These are phyloP conservation scores for Vigna radiata DNA, from an alignment of 306 rosid genomes.

Conservation along the genomic window DNA sequence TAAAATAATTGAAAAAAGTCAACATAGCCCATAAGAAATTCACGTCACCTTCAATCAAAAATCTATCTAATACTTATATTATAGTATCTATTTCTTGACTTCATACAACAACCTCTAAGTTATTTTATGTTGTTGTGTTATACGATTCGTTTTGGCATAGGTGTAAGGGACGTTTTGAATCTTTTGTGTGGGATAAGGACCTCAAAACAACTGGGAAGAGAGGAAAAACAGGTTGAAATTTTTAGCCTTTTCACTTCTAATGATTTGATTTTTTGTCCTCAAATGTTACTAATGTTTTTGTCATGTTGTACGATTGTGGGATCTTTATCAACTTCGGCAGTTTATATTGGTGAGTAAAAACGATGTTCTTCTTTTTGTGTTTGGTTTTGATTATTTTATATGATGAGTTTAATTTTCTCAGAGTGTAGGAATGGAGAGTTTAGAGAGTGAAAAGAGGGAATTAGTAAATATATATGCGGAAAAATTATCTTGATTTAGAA, in stretches of 20 bases:
- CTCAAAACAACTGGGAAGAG: background rate
- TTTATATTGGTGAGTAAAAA: slow-evolving; percentile 53
- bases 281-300: slow-evolving; percentile 14
- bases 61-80: too few species aligned
- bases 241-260: background rate
- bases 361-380: background rate
- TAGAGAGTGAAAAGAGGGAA: background rate
- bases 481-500: background rate
- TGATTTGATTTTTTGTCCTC: background rate
- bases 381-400: background rate
- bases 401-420: background rate
- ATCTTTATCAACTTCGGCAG: background rate
- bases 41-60: too few species aligned
- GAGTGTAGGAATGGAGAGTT: background rate
- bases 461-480: background rate
- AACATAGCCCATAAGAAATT: too few species aligned
- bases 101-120: too few species aligned
- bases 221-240: slow-evolving; percentile 40
- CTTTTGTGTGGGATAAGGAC: slow-evolving; percentile 49
- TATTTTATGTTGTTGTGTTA: background rate
- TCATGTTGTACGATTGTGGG: background rate
- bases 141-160: slow-evolving; percentile 6
- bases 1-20: too few species aligned
- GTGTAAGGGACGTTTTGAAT: slow-evolving; percentile 37
- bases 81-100: too few species aligned